Conservation (phyloP, 768 basidiomycete species). For the Glaciozyma antarctica region DNA sequence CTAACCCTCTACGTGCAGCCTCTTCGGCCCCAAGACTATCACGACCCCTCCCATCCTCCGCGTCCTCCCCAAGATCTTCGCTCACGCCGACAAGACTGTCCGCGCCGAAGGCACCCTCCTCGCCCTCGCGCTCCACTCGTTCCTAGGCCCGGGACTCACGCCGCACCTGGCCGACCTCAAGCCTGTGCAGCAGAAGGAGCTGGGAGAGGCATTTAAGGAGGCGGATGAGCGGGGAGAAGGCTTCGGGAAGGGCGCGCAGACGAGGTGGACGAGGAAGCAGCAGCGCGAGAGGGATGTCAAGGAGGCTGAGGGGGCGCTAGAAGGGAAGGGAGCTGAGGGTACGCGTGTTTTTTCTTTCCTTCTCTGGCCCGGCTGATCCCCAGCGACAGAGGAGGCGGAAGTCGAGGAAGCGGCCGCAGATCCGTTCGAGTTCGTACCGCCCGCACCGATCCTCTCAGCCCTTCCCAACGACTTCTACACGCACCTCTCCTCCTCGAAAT, state of each 20-base stretch:
- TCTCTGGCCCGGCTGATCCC: conserved; percentile 34
- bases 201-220: conserved; percentile 71
- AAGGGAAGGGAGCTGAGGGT: neutral
- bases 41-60: conserved; percentile 75
- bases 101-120: conserved; percentile 80
- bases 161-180: conserved; percentile 82
- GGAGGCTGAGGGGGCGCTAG: conserved; percentile 36
- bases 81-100: conserved; percentile 88
- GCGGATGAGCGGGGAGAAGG: conserved; percentile 67
- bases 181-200: conserved; percentile 90
- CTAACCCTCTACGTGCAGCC: conserved; percentile 43
- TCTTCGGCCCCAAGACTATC: conserved; percentile 66
- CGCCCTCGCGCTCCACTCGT: conserved; percentile 67
- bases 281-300: conserved; percentile 52
- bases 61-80: conserved; percentile 80
- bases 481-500: conserved; percentile 77
- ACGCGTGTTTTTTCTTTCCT: neutral
- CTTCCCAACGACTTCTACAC: conserved; percentile 66
- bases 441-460: conserved; percentile 64
- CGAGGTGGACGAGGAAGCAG: conserved; percentile 64
- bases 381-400: conserved; percentile 40
- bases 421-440: conserved; percentile 68
- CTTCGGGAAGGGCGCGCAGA: conserved; percentile 67
- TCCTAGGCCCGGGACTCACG: conserved; percentile 72
- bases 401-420: conserved; percentile 44